Conservation (phyloP, 2,329 filamentous ascomycete genomes). For the Lachnellula cervina region DNA sequence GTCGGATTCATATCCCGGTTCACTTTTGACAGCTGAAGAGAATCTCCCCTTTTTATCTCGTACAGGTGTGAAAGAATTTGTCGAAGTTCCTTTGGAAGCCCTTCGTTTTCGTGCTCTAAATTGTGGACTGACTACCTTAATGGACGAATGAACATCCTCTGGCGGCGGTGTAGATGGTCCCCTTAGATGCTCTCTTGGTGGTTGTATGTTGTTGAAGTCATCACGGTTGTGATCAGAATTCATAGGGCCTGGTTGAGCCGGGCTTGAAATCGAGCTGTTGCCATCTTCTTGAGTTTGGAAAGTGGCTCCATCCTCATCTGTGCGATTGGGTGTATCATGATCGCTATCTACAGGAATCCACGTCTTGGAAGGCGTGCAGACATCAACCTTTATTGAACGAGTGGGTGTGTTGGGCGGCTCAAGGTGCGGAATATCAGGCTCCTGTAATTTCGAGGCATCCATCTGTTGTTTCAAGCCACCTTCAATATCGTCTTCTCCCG, state of each 20-base stretch:
- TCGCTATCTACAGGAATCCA: neutral
- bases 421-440: neutral
- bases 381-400: neutral
- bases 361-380: constrained; percentile 7
- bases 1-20: no score
- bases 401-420: neutral
- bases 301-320: no score
- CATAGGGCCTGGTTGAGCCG: constrained; percentile 12
- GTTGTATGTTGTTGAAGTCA: constrained; percentile 12
- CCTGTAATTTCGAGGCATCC: neutral
- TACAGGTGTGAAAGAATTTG: neutral
- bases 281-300: neutral
- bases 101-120: neutral
- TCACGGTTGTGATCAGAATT: constrained; percentile 14
- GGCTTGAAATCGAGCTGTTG: constrained; percentile 12
- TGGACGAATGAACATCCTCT: no score
- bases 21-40: neutral
- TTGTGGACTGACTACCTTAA: neutral
- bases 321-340: neutral
- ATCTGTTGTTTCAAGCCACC: neutral
- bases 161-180: neutral
- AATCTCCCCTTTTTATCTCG: constrained; percentile 1
- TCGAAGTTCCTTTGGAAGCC: neutral
- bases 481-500: constrained; percentile 2
- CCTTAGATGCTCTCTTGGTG: neutral